Evolutionary conservation across 2,329 filamentous ascomycete species (phyloP).

Genomic region (Gnomoniopsis sp.): DNA sequence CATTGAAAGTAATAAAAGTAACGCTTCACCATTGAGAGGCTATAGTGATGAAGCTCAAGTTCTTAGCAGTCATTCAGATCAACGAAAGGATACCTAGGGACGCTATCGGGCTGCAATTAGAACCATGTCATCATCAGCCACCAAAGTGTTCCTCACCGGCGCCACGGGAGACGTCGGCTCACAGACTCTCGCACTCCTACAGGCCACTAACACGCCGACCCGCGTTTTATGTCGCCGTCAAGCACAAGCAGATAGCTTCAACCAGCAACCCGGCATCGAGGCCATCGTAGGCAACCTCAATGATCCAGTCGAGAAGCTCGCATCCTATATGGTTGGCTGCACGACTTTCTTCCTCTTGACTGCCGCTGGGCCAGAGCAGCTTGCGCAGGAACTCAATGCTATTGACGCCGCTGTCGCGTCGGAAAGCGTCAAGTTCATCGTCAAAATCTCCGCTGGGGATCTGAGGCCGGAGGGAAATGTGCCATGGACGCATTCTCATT

Average conservation of each 20-base stretch:
- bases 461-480: background rate
- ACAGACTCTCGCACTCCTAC: background rate
- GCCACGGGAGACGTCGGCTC: conserved; percentile 5
- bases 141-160: conserved; percentile 3
- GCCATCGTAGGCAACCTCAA: conserved; percentile 5
- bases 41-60: too few relatives aligned
- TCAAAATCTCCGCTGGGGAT: conserved; percentile 7
- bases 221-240: conserved; percentile 3
- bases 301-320: background rate
- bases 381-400: background rate
- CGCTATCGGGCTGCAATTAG: too few relatives aligned
- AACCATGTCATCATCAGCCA: background rate
- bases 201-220: background rate
- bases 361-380: background rate
- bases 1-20: too few relatives aligned
- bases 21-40: too few relatives aligned
- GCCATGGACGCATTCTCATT: conserved; percentile 4
- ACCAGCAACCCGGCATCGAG: background rate
- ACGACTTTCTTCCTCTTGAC: conserved; percentile 7
- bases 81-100: too few relatives aligned
- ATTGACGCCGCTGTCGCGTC: conserved; percentile 5
- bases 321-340: conserved; percentile 3
- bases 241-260: conserved; percentile 1
- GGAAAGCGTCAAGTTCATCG: background rate
- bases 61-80: too few relatives aligned